A percentile compares a stretch with the other conserved stretches of the same genome.
Conservation (phyloP, 768 basidiomycete species). For the Krasilnikovozyma curviuscula region DNA sequence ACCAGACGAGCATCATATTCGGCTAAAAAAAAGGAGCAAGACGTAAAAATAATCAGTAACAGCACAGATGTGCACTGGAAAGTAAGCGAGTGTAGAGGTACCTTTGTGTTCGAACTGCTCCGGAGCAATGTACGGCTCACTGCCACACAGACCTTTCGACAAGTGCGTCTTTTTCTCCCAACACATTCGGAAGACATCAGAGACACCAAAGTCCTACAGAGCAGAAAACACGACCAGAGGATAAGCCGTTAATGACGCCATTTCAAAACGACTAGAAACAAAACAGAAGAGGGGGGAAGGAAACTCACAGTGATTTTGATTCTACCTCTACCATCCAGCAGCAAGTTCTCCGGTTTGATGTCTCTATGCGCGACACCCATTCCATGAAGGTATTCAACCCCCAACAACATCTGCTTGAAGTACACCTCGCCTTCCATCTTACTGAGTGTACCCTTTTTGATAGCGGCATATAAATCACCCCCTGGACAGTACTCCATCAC, state of each 20-base stretch:
- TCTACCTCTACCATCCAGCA: constrained; percentile 79
- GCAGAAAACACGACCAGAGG: constrained; percentile 9
- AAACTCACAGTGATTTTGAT: constrained; percentile 47
- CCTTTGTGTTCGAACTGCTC: constrained; percentile 94
- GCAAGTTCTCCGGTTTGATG: constrained; percentile 92
- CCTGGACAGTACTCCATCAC: constrained; percentile 99
- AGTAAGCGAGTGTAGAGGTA: constrained; percentile 33
- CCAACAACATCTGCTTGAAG: constrained; percentile 85
- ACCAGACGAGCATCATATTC: constrained; percentile 94
- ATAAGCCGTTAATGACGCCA: constrained; percentile 1
- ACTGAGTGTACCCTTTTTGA: constrained; percentile 89
- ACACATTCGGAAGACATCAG: constrained; percentile 93
- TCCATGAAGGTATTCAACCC: constrained; percentile 75
- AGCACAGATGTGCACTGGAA: not conserved
- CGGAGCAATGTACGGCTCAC: constrained; percentile 96
- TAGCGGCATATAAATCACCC: constrained; percentile 92
- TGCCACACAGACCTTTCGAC: constrained; percentile 90
- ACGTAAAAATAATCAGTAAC: not conserved
- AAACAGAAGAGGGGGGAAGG: not conserved
- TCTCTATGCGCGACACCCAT: constrained; percentile 97
- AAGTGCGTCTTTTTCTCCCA: constrained; percentile 96
- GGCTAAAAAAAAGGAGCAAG: constrained; percentile 27
- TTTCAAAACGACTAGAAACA: constrained; percentile 6
- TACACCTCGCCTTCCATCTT: constrained; percentile 87
- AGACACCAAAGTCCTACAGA: constrained; percentile 68